Conservation (phyloP, 306 rosid genomes). For the Ormosia emarginata region DNA sequence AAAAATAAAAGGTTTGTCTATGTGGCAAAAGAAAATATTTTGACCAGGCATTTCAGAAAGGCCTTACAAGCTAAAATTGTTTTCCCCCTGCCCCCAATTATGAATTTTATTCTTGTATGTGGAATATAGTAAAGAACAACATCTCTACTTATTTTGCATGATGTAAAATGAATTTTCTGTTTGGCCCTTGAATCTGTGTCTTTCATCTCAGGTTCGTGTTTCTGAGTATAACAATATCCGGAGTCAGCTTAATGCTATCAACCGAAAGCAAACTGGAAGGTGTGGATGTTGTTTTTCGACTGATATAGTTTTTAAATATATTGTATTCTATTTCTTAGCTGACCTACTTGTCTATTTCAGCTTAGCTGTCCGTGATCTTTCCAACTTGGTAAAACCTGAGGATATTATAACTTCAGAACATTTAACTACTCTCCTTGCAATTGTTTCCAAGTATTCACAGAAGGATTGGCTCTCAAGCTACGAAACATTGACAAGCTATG, state of each 20-base stretch:
- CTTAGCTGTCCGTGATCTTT: conserved; percentile 94
- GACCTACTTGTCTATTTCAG: conserved; percentile 41
- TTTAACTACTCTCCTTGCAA: conserved; percentile 79
- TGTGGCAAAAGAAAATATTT: not conserved
- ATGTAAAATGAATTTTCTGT: not conserved
- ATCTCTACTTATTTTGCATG: conserved; percentile 7
- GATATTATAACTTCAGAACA: conserved; percentile 79
- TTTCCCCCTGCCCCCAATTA: not conserved
- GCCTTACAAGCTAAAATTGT: conserved; percentile 6
- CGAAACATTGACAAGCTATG: conserved; percentile 82
- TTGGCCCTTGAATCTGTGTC: not conserved
- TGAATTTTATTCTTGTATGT: not conserved
- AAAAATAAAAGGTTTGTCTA: not conserved
- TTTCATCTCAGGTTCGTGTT: conserved; percentile 59
- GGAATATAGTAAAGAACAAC: not conserved
- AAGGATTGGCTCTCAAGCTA: conserved; percentile 93
- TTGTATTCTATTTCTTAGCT: conserved; percentile 15
- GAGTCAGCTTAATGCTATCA: conserved; percentile 79
- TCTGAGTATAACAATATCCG: conserved; percentile 78
- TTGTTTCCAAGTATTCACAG: conserved; percentile 88
- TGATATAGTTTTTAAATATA: not conserved
- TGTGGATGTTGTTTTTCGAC: conserved; percentile 6
- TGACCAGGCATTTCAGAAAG: not conserved
- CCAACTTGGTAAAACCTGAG: conserved; percentile 85
- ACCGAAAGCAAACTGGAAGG: conserved; percentile 90